Percentiles rank a stretch among this genome's conserved stretches.
Evolutionary conservation across 2,329 filamentous ascomycete species (phyloP).

Genomic region (Raffaelea ambrosiae): DNA sequence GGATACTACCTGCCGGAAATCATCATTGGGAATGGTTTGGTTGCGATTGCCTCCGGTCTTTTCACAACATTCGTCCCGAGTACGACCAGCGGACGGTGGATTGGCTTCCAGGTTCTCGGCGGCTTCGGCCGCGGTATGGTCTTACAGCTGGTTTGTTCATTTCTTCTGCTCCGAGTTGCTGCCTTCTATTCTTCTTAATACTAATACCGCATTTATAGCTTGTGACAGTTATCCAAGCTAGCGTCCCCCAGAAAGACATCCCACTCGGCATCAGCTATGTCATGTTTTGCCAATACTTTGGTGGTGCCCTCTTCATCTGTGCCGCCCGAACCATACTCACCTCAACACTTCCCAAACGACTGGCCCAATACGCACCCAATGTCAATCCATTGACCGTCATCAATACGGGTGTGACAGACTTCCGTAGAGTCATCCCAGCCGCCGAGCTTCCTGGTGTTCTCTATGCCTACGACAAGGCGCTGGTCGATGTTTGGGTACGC

Average conservation of each 20-base stretch:
- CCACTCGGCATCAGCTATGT: slow-evolving; percentile 43
- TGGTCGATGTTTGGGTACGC: slow-evolving; percentile 6
- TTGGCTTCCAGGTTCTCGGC: slow-evolving; percentile 48
- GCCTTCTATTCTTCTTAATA: slow-evolving; percentile 24
- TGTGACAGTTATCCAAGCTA: slow-evolving; percentile 43
- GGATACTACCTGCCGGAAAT: slow-evolving; percentile 37
- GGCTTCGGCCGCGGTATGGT: slow-evolving; percentile 18
- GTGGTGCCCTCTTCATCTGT: slow-evolving; percentile 56
- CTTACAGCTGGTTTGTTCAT: slow-evolving; percentile 5
- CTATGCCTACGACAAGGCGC: slow-evolving; percentile 7
- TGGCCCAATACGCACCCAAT: slow-evolving; percentile 34
- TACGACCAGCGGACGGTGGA: slow-evolving; percentile 41
- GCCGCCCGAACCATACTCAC: slow-evolving; percentile 61
- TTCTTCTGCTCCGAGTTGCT: background rate
- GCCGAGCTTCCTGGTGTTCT: background rate
- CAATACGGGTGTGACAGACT: slow-evolving; percentile 33
- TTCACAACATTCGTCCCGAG: slow-evolving; percentile 42
- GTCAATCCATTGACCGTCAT: slow-evolving; percentile 40
- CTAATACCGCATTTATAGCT: slow-evolving; percentile 39
- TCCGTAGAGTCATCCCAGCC: slow-evolving; percentile 5
- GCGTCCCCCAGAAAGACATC: slow-evolving; percentile 36
- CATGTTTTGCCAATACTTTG: slow-evolving; percentile 56
- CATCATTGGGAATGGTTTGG: slow-evolving; percentile 27
- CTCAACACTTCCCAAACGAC: slow-evolving; percentile 48
- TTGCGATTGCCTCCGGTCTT: slow-evolving; percentile 41